Evolutionary conservation across 2,329 filamentous ascomycete species (phyloP).

Genomic region (Alternaria gansuensis): DNA sequence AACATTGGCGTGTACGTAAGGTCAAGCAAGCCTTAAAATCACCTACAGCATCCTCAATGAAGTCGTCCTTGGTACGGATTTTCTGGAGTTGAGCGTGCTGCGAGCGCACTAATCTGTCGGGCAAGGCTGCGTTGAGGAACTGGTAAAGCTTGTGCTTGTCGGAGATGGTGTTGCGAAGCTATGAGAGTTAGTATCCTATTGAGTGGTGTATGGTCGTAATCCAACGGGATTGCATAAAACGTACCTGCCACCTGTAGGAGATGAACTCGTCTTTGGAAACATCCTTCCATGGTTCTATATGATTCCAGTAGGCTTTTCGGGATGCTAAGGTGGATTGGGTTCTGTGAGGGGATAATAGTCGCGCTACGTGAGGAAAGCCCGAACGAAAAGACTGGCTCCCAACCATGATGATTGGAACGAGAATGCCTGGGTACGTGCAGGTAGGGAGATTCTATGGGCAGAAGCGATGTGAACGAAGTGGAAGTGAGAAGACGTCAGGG

Average conservation of each 20-base stretch:
- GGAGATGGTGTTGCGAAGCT: slow-evolving; percentile 63
- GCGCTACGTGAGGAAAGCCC: neutral
- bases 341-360: slow-evolving; percentile 12
- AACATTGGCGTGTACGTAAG: neutral
- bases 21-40: neutral
- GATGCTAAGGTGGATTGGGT: slow-evolving; percentile 23
- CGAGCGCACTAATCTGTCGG: slow-evolving; percentile 57
- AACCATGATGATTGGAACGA: slow-evolving; percentile 1
- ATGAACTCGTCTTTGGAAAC: slow-evolving; percentile 61
- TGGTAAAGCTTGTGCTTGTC: slow-evolving; percentile 57
- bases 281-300: slow-evolving; percentile 61
- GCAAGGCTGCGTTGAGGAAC: slow-evolving; percentile 63
- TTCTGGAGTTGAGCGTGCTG: slow-evolving; percentile 43
- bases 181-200: neutral
- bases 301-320: slow-evolving; percentile 60
- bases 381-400: slow-evolving; percentile 9
- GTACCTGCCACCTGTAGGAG: slow-evolving; percentile 65
- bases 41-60: slow-evolving; percentile 61
- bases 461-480: neutral
- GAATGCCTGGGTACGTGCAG: slow-evolving; percentile 12
- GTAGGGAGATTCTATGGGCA: neutral
- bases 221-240: slow-evolving; percentile 32
- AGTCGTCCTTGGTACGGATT: slow-evolving; percentile 61
- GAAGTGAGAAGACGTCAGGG: neutral
- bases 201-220: neutral